phyloP scores from a whole-genome alignment of 2,329 filamentous ascomycete species.

The Monosporascus cannonballus region DNA sequence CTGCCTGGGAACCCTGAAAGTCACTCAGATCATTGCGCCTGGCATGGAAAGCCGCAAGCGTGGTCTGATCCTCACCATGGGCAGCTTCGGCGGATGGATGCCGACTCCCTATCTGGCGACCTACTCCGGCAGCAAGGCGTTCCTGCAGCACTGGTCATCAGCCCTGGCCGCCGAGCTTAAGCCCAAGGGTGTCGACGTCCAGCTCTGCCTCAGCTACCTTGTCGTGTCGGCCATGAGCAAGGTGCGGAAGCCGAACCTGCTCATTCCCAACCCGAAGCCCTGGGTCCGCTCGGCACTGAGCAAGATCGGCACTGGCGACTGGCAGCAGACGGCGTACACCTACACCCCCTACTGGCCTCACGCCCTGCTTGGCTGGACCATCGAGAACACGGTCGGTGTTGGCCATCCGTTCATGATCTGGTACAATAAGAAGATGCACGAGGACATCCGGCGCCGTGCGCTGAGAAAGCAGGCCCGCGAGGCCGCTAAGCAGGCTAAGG shows the following conservation, averaged over 20 bases:
- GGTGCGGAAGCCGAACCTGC: conserved; percentile 68
- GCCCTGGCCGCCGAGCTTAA: conserved; percentile 79
- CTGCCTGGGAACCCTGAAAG: conserved; percentile 81
- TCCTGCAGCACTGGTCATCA: conserved; percentile 93
- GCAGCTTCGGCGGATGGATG: conserved; percentile 87
- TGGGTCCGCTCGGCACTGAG: conserved; percentile 75
- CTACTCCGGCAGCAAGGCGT: conserved; percentile 96
- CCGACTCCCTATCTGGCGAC: conserved; percentile 90
- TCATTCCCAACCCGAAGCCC: conserved; percentile 73
- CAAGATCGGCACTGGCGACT: conserved; percentile 77
- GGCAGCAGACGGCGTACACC: conserved; percentile 73
- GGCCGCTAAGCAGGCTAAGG: conserved; percentile 75
- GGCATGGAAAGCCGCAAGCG: conserved; percentile 78
- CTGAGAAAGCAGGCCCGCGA: conserved; percentile 53
- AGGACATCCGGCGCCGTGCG: conserved; percentile 74
- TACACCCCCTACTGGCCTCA: conserved; percentile 94
- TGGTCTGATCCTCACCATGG: conserved; percentile 93
- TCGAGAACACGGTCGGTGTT: conserved; percentile 54
- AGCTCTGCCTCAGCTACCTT: conserved; percentile 86
- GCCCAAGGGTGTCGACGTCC: conserved; percentile 76
- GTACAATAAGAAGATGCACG: conserved; percentile 64
- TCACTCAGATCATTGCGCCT: conserved; percentile 79
- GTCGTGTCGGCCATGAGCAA: conserved; percentile 98
- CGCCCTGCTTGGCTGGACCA: conserved; percentile 77
- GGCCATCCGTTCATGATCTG: conserved; percentile 40